Conservation (phyloP, 371 early-diverging fungal species). For the Sanchytrium tribonematis region DNA sequence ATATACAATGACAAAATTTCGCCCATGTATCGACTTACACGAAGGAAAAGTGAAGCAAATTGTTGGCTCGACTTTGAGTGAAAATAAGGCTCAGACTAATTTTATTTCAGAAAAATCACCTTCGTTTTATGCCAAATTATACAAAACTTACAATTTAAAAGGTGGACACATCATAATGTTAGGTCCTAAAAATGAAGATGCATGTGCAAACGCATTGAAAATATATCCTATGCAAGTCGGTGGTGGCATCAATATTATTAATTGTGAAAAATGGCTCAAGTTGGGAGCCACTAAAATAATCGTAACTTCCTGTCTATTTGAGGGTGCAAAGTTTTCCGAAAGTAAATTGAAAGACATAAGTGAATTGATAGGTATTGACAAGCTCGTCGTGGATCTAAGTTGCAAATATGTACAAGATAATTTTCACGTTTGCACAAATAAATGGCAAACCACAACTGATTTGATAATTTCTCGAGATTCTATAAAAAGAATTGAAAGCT, state of each 20-base stretch:
- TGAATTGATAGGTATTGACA: slow-evolving; percentile 28
- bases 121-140: slow-evolving; percentile 44
- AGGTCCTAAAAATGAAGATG: slow-evolving; percentile 51
- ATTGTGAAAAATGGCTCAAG: slow-evolving; percentile 57
- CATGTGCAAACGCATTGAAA: slow-evolving; percentile 45
- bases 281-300: slow-evolving; percentile 69
- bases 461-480: slow-evolving; percentile 40
- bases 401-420: slow-evolving; percentile 37
- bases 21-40: slow-evolving; percentile 89
- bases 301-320: slow-evolving; percentile 77
- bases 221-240: slow-evolving; percentile 82
- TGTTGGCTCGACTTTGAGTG: slow-evolving; percentile 65
- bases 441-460: slow-evolving; percentile 83
- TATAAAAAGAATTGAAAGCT: slow-evolving; percentile 9
- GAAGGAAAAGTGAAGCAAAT: slow-evolving; percentile 88
- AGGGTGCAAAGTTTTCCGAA: slow-evolving; percentile 32
- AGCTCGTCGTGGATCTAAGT: slow-evolving; percentile 57
- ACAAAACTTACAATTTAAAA: slow-evolving; percentile 29
- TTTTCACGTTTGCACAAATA: slow-evolving; percentile 83
- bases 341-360: slow-evolving; percentile 32
- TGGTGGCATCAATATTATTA: slow-evolving; percentile 67
- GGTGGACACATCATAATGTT: slow-evolving; percentile 86
- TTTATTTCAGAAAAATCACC: slow-evolving; percentile 66
- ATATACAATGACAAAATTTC: slow-evolving; percentile 32
- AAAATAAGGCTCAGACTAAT: slow-evolving; percentile 43